phyloP scores from a whole-genome alignment of 1,139 yeast species.

The Protomyces inouyei region DNA sequence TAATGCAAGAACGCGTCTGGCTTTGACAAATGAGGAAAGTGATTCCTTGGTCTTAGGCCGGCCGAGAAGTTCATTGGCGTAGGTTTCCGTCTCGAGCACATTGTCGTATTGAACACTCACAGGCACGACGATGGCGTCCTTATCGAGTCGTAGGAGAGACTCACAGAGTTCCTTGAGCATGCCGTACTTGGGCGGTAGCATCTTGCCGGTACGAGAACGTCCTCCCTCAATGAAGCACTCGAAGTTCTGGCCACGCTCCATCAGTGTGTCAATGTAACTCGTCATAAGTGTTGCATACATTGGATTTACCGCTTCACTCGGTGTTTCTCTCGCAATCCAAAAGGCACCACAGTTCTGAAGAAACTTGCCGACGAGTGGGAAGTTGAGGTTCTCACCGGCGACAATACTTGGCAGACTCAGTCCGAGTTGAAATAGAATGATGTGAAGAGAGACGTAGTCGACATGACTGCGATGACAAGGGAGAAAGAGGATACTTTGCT shows the following conservation, averaged over 20 bases:
- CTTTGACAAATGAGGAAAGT: conserved; percentile 40
- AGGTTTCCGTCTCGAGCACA: conserved; percentile 62
- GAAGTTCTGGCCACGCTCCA: conserved; percentile 51
- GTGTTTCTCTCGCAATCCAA: conserved; percentile 44
- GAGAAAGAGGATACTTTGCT: conserved; percentile 42
- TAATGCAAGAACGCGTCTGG: conserved; percentile 40
- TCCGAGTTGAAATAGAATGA: conserved; percentile 54
- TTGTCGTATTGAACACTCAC: conserved; percentile 60
- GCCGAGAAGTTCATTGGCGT: conserved; percentile 57
- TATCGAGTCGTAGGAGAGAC: conserved; percentile 41
- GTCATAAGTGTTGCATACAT: conserved; percentile 54
- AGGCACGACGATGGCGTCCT: conserved; percentile 53
- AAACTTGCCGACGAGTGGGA: conserved; percentile 53
- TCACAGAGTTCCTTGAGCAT: conserved; percentile 49
- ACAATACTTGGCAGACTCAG: conserved; percentile 57
- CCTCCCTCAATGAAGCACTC: conserved; percentile 68
- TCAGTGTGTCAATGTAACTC: conserved; percentile 52
- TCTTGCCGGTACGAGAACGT: conserved; percentile 61
- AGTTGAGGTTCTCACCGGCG: conserved; percentile 66
- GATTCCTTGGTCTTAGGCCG: conserved; percentile 50
- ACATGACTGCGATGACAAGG: conserved; percentile 62
- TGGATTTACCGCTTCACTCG: conserved; percentile 44
- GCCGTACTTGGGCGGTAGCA: conserved; percentile 61
- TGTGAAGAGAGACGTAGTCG: conserved; percentile 60
- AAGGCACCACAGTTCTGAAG: conserved; percentile 44